Percentiles rank a stretch among this genome's conserved stretches.
Conservation (phyloP, 2,329 filamentous ascomycete species). For the Pseudogymnoascus sp. region DNA sequence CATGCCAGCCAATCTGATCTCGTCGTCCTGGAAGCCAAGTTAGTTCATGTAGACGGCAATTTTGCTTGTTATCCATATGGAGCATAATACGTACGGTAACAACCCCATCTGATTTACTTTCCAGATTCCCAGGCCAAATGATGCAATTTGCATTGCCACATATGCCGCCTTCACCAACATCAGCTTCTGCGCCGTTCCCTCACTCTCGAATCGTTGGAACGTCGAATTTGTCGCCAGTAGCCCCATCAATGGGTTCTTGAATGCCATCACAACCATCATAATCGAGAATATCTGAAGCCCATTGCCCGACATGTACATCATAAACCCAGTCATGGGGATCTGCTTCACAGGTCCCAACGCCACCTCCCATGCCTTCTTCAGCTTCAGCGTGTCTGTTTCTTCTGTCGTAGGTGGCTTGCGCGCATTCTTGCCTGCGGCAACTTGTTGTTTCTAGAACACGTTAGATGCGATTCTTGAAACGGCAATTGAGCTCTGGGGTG, state of each 20-base stretch:
- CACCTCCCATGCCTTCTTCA: slow-evolving; percentile 98
- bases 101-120: slow-evolving; percentile 96
- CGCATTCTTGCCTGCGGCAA: slow-evolving; percentile 31
- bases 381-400: slow-evolving; percentile 90
- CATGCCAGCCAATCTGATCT: slow-evolving; percentile 96
- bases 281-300: slow-evolving; percentile 98
- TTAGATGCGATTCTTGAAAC: slow-evolving; percentile 11
- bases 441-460: slow-evolving; percentile 30
- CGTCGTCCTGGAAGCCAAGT: slow-evolving; percentile 58
- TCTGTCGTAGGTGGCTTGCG: slow-evolving; percentile 64
- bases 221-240: slow-evolving; percentile 73
- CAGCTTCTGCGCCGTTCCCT: slow-evolving; percentile 64
- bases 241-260: slow-evolving; percentile 89
- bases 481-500: slow-evolving; percentile 3
- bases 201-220: slow-evolving; percentile 86
- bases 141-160: slow-evolving; percentile 75
- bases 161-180: slow-evolving; percentile 81
- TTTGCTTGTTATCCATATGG: not conserved
- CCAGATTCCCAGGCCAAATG: slow-evolving; percentile 82
- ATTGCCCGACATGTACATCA: slow-evolving; percentile 99
- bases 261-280: slow-evolving; percentile 99
- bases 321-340: slow-evolving; percentile 95
- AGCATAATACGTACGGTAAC: slow-evolving; percentile 60
- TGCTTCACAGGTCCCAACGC: slow-evolving; percentile 88
- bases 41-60: not conserved